Percentiles rank a stretch among this genome's conserved stretches.
Evolutionary conservation across 2,329 filamentous ascomycete species (phyloP).

Genomic region (Daldinia eschscholtzii): DNA sequence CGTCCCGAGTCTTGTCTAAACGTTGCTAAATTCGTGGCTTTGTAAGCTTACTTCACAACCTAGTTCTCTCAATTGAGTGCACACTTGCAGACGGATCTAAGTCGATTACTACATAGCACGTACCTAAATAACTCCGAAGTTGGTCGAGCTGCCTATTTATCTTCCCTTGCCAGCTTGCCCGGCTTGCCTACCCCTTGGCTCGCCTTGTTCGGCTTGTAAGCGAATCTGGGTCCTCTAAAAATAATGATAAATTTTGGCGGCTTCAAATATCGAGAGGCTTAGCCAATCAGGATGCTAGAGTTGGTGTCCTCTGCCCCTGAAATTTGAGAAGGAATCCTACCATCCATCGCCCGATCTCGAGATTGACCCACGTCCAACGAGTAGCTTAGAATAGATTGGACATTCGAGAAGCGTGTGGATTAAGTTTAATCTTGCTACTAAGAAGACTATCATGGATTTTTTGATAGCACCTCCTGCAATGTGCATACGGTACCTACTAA

Average conservation of each 20-base stretch:
- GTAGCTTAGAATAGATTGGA: slow-evolving; percentile 32
- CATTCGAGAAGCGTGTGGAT: slow-evolving; percentile 26
- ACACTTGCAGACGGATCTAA: slow-evolving; percentile 1
- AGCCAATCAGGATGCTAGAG: slow-evolving; percentile 32
- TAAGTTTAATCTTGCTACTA: slow-evolving; percentile 26
- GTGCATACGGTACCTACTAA: too few relatives aligned
- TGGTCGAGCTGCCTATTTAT: slow-evolving; percentile 1
- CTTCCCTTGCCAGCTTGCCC: slow-evolving; percentile 7
- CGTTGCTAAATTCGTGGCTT: background rate
- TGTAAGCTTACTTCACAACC: background rate
- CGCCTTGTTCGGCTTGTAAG: background rate
- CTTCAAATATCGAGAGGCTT: slow-evolving; percentile 18
- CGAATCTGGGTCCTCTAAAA: slow-evolving; percentile 19
- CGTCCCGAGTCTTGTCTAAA: background rate
- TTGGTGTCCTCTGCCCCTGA: slow-evolving; percentile 33
- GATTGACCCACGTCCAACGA: slow-evolving; percentile 29
- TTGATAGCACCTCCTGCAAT: too few relatives aligned
- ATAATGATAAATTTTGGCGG: slow-evolving; percentile 17
- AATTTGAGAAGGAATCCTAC: slow-evolving; percentile 39
- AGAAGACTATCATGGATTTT: too few relatives aligned
- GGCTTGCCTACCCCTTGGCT: background rate
- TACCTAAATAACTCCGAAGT: slow-evolving; percentile 3
- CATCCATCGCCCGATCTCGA: slow-evolving; percentile 34
- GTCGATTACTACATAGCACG: background rate
- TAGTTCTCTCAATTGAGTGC: background rate